Evolutionary conservation across 2,329 filamentous ascomycete genomes (phyloP).

Genomic region (Cercospora zeae-maydis): DNA sequence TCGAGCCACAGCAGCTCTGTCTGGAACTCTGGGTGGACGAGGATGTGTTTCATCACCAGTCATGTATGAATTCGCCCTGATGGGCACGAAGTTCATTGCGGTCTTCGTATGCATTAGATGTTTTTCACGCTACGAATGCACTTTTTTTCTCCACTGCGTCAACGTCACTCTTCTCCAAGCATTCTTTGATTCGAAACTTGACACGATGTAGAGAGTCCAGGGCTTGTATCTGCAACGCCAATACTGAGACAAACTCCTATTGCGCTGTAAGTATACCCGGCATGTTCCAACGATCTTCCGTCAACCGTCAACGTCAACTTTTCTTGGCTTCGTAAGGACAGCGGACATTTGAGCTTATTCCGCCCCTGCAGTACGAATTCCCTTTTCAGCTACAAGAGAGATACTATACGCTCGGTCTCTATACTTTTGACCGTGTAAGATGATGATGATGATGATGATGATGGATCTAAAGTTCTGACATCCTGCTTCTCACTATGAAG

Average conservation of each 20-base stretch:
- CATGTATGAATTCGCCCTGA: slow-evolving; percentile 1
- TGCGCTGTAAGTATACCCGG: neutral
- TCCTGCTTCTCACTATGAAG: neutral
- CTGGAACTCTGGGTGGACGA: slow-evolving; percentile 1
- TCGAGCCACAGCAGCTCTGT: slow-evolving; percentile 14
- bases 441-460: no score
- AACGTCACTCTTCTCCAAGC: neutral
- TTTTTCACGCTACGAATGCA: neutral
- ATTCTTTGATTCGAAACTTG: neutral
- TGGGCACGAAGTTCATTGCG: neutral
- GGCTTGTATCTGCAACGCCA: neutral
- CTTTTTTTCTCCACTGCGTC: neutral
- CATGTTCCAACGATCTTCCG: neutral
- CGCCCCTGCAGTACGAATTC: no score
- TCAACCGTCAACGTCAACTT: neutral
- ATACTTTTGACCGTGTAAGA: no score
- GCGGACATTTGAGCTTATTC: neutral
- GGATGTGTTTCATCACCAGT: slow-evolving; percentile 1
- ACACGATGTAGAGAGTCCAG: neutral
- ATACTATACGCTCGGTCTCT: no score
- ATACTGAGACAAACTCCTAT: neutral
- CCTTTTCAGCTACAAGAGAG: no score
- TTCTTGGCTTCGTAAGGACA: neutral
- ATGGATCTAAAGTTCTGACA: neutral
- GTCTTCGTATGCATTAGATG: neutral